Conservation (phyloP, 2,329 filamentous ascomycete species). For the Mollisia scopiformis region DNA sequence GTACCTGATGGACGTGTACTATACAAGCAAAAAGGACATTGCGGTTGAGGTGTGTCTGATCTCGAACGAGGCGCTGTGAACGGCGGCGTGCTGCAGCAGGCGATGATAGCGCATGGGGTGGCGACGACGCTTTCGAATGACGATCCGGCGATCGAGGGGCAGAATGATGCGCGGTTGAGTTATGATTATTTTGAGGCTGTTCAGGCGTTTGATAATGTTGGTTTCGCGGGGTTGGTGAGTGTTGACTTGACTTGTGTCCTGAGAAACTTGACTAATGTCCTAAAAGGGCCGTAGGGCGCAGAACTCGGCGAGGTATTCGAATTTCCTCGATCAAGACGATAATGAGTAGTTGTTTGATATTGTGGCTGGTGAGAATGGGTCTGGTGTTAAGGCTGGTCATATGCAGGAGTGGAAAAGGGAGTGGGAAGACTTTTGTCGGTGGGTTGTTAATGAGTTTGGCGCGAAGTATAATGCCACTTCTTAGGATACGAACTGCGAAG, state of each 20-base stretch:
- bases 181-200: conserved; percentile 4
- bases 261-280: background rate
- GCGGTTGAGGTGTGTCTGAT: background rate
- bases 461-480: background rate
- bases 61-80: background rate
- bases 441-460: background rate
- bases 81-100: background rate
- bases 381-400: background rate
- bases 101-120: background rate
- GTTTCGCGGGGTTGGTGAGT: background rate
- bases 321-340: conserved; percentile 1
- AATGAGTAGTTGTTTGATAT: background rate
- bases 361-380: background rate
- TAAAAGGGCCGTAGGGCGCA: background rate
- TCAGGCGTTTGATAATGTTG: conserved; percentile 1
- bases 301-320: conserved; percentile 1
- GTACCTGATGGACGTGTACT: background rate
- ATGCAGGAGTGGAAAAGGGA: background rate
- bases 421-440: background rate
- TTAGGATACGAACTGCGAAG: too few relatives aligned
- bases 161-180: conserved; percentile 1
- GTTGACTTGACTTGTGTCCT: background rate
- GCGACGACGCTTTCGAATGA: background rate
- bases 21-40: conserved; percentile 2
- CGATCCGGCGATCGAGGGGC: conserved; percentile 2